phyloP scores from a whole-genome alignment of 352 stramenopile species.

The Phytophthora hybrid region DNA sequence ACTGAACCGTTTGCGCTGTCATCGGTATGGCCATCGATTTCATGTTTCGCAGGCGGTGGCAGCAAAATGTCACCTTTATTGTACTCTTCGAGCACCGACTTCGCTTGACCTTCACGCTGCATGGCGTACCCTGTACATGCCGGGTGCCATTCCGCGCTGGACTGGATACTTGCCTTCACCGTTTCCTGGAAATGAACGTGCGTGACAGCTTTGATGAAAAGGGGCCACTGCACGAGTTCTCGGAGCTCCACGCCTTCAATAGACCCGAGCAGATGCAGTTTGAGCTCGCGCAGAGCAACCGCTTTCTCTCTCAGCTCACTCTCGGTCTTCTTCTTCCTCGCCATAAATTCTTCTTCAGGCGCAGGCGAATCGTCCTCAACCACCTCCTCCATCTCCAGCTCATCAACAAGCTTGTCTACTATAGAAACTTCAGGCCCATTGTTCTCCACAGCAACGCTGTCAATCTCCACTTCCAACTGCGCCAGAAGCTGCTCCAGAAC shows the following conservation, averaged over 20 bases:
- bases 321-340: slow-evolving; percentile 29
- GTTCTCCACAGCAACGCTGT: slow-evolving; percentile 12
- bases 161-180: slow-evolving; percentile 25
- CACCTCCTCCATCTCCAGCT: slow-evolving; percentile 22
- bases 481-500: slow-evolving; percentile 47
- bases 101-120: slow-evolving; percentile 40
- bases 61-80: slow-evolving; percentile 61
- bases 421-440: slow-evolving; percentile 2
- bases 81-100: slow-evolving; percentile 45
- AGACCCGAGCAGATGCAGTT: slow-evolving; percentile 62
- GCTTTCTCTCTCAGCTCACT: slow-evolving; percentile 46
- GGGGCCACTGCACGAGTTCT: slow-evolving; percentile 56
- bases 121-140: slow-evolving; percentile 63
- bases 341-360: slow-evolving; percentile 30
- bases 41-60: slow-evolving; percentile 59
- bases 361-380: slow-evolving; percentile 7
- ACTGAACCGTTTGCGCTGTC: slow-evolving; percentile 78
- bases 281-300: slow-evolving; percentile 43
- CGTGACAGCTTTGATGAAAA: slow-evolving; percentile 62
- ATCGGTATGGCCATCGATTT: slow-evolving; percentile 84
- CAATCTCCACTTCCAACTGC: slow-evolving; percentile 57
- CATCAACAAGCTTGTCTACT: slow-evolving; percentile 5
- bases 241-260: slow-evolving; percentile 67
- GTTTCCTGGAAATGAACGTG: slow-evolving; percentile 58
- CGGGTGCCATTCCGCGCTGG: slow-evolving; percentile 51